phyloP scores from a whole-genome alignment of 2,329 filamentous ascomycete species.

The Diaporthe eres region DNA sequence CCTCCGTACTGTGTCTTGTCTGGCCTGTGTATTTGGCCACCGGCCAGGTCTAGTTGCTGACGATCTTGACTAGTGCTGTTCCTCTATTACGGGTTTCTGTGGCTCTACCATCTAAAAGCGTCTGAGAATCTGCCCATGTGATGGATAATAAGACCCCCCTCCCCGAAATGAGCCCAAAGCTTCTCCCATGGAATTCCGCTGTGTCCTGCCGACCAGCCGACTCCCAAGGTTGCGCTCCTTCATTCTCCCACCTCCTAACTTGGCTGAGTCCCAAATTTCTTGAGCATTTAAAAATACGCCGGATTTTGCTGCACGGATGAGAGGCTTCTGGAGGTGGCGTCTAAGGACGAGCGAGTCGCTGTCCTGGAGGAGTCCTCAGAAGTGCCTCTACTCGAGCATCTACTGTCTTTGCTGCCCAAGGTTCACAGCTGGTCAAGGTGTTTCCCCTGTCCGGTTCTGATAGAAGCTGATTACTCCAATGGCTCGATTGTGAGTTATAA shows the following conservation, averaged over 20 bases:
- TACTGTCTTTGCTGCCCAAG: too few relatives aligned
- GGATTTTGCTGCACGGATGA: not conserved
- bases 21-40: not conserved
- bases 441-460: too few relatives aligned
- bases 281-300: not conserved
- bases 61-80: not conserved
- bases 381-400: too few relatives aligned
- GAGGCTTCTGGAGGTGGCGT: not conserved
- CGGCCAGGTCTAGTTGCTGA: slow-evolving; percentile 12
- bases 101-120: not conserved
- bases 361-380: too few relatives aligned
- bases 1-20: not conserved
- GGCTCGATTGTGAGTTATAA: too few relatives aligned
- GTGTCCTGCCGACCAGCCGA: not conserved
- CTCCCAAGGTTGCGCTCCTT: not conserved
- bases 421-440: too few relatives aligned
- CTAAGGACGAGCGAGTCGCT: not conserved
- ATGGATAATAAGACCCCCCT: not conserved
- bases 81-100: not conserved
- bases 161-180: not conserved
- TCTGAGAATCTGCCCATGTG: not conserved
- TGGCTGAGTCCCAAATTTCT: too few relatives aligned
- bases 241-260: not conserved
- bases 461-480: too few relatives aligned
- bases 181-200: not conserved